Evolutionary conservation across 1,284 basidiomycete species (phyloP).

Genomic region (Boletus holoroseus): DNA sequence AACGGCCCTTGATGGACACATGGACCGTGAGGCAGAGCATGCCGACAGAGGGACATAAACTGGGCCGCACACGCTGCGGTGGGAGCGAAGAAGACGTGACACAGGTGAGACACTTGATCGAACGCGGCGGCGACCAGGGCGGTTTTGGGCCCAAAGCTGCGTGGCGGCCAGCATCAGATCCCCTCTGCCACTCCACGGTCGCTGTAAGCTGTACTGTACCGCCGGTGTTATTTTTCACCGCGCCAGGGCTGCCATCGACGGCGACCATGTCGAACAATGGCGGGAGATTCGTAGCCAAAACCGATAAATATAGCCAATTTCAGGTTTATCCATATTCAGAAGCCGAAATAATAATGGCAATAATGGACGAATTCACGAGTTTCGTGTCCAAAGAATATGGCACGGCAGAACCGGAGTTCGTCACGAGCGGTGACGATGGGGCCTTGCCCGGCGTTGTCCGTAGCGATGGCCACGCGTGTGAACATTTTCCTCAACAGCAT

Average conservation of each 20-base stretch:
- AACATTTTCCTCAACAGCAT: slow-evolving; percentile 62
- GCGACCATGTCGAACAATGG: slow-evolving; percentile 6
- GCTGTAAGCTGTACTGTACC: not conserved
- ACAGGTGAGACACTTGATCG: slow-evolving; percentile 13
- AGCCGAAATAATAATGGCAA: slow-evolving; percentile 11
- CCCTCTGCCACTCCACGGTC: not conserved
- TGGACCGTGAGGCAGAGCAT: slow-evolving; percentile 12
- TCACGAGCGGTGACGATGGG: slow-evolving; percentile 58
- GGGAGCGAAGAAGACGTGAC: slow-evolving; percentile 16
- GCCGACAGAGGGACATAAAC: slow-evolving; percentile 7
- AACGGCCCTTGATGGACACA: slow-evolving; percentile 15
- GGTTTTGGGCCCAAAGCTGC: slow-evolving; percentile 12
- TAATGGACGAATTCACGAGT: slow-evolving; percentile 19
- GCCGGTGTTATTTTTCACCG: not conserved
- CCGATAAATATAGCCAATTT: not conserved
- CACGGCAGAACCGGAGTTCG: slow-evolving; percentile 38
- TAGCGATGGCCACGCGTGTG: slow-evolving; percentile 67
- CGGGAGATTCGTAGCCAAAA: slow-evolving; percentile 17
- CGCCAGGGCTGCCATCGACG: not conserved
- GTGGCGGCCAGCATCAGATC: slow-evolving; percentile 5
- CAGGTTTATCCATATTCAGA: slow-evolving; percentile 2
- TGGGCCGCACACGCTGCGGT: slow-evolving; percentile 16
- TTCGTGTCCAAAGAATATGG: slow-evolving; percentile 32
- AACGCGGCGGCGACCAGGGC: slow-evolving; percentile 6
- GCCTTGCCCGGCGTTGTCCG: slow-evolving; percentile 65